Evolutionary conservation across 2,329 filamentous ascomycete genomes (phyloP).

Genomic region (Colletotrichum lini): DNA sequence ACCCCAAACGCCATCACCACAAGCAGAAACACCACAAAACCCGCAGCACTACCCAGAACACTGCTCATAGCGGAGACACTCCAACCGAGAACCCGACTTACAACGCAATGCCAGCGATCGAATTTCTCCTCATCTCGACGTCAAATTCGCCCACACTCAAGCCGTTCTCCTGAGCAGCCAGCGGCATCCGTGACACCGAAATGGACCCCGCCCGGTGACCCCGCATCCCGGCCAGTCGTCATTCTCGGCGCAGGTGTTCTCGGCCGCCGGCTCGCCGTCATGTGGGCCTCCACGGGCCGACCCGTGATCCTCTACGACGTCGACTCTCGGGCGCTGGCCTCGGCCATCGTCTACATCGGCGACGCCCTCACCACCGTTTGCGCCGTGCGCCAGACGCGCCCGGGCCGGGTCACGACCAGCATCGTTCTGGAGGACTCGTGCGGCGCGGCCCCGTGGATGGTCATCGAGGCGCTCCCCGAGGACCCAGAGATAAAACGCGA

Average conservation of each 20-base stretch:
- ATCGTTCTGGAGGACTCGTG: slow-evolving; percentile 45
- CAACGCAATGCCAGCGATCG: slow-evolving; percentile 25
- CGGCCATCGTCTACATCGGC: slow-evolving; percentile 51
- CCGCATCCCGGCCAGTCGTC: slow-evolving; percentile 54
- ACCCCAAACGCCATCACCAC: slow-evolving; percentile 9
- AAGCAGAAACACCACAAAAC: slow-evolving; percentile 18
- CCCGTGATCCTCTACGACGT: slow-evolving; percentile 50
- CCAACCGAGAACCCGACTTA: slow-evolving; percentile 24
- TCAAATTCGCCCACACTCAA: slow-evolving; percentile 34
- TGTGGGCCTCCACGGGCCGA: slow-evolving; percentile 49
- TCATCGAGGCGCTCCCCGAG: slow-evolving; percentile 52
- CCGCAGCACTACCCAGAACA: not conserved
- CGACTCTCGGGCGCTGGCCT: slow-evolving; percentile 44
- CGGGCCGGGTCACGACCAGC: slow-evolving; percentile 47
- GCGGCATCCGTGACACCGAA: slow-evolving; percentile 20
- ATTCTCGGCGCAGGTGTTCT: slow-evolving; percentile 59
- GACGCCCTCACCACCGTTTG: slow-evolving; percentile 52
- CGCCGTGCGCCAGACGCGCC: slow-evolving; percentile 45
- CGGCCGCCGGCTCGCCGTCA: slow-evolving; percentile 55
- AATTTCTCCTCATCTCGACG: slow-evolving; percentile 25
- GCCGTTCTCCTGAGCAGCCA: slow-evolving; percentile 13
- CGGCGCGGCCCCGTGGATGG: slow-evolving; percentile 47
- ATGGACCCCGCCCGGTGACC: slow-evolving; percentile 48
- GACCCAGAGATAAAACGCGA: slow-evolving; percentile 49
- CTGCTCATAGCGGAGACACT: slow-evolving; percentile 2